These are phyloP conservation scores for Diutina siamensis DNA, from an alignment of 1,139 yeast species.

Conservation along the genomic window DNA sequence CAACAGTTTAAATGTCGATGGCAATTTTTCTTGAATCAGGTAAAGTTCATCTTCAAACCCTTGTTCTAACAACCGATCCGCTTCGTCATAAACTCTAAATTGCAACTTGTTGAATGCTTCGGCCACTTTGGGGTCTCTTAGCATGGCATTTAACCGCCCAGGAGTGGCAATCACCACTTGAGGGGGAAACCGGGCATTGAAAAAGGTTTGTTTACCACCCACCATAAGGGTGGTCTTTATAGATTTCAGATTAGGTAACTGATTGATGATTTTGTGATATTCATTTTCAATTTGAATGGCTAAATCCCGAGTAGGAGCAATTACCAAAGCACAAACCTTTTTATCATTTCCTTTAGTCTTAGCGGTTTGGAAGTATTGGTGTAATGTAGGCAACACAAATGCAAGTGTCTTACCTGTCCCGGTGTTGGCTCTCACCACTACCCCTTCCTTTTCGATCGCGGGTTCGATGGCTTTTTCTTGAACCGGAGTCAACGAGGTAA, in stretches of 20 bases:
- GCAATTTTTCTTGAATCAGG: slow-evolving; percentile 32
- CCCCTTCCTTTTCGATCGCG: slow-evolving; percentile 45
- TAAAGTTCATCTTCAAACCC: slow-evolving; percentile 62
- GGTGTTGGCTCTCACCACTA: slow-evolving; percentile 84
- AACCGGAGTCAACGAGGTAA: slow-evolving; percentile 56
- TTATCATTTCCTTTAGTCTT: slow-evolving; percentile 11
- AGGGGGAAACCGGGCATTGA: slow-evolving; percentile 15
- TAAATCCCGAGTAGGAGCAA: slow-evolving; percentile 88
- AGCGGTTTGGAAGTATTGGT: slow-evolving; percentile 15
- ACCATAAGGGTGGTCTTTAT: background rate
- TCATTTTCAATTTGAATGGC: slow-evolving; percentile 78
- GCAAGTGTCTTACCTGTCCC: slow-evolving; percentile 95
- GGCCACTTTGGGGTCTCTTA: slow-evolving; percentile 34
- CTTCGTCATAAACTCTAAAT: slow-evolving; percentile 76
- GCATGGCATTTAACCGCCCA: slow-evolving; percentile 63
- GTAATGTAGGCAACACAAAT: slow-evolving; percentile 69
- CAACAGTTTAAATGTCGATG: slow-evolving; percentile 35
- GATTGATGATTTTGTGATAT: slow-evolving; percentile 21
- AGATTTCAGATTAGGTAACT: slow-evolving; percentile 10
- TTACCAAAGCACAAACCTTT: slow-evolving; percentile 46
- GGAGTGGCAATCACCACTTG: slow-evolving; percentile 79
- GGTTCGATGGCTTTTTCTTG: slow-evolving; percentile 68
- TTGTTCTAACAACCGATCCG: slow-evolving; percentile 69
- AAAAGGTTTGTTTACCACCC: background rate
- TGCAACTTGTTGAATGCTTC: slow-evolving; percentile 42